A percentile compares a stretch with the other conserved stretches of the same genome.
These are phyloP conservation scores for Oryza rufipogon DNA, from an alignment of 176 grass and related monocot species.

Conservation along the genomic window DNA sequence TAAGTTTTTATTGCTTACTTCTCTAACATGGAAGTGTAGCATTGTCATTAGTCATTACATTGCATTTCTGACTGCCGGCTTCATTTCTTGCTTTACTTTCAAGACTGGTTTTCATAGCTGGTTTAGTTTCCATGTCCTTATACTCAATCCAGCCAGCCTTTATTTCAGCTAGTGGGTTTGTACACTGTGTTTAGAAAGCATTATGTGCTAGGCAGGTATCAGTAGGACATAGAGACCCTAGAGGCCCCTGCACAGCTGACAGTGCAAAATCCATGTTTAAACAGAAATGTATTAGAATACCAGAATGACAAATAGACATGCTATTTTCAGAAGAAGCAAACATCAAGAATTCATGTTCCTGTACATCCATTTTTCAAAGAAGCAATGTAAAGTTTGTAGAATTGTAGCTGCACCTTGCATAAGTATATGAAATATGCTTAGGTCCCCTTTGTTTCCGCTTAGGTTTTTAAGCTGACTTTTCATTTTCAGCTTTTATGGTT, in stretches of 20 bases:
- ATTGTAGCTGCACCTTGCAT: not conserved
- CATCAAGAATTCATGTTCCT: not conserved
- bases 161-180: slow-evolving; percentile 11
- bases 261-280: not conserved
- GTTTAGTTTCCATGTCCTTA: slow-evolving; percentile 2
- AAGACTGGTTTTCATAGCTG: not conserved
- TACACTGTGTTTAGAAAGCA: not conserved
- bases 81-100: not conserved
- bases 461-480: no score
- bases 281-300: not conserved
- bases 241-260: not conserved
- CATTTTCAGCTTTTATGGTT: no score
- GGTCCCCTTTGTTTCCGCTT: no score
- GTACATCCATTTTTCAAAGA: not conserved
- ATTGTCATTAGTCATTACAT: not conserved
- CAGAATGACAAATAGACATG: not conserved
- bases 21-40: slow-evolving; percentile 1
- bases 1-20: slow-evolving; percentile 14
- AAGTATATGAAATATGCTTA: not conserved
- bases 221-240: not conserved
- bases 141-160: not conserved
- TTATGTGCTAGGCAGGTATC: not conserved
- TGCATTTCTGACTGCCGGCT: not conserved
- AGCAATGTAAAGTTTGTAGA: not conserved
- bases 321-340: not conserved